Evolutionary conservation across 176 grass and related monocot species (phyloP).

Genomic region (Zizania latifolia): DNA sequence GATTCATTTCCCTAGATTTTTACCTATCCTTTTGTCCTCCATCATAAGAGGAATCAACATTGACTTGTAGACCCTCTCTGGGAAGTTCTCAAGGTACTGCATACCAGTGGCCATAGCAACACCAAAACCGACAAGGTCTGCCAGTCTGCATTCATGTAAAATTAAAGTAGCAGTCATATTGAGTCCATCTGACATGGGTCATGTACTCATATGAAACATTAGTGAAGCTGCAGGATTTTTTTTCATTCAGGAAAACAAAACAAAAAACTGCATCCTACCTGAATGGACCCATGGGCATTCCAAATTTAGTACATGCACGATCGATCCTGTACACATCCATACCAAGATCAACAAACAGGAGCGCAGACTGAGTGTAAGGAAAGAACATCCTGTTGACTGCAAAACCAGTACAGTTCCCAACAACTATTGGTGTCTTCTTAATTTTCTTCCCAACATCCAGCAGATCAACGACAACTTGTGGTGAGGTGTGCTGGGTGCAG

Average conservation of each 20-base stretch:
- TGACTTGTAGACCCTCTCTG: slow-evolving; percentile 50
- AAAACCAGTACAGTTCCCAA: slow-evolving; percentile 83
- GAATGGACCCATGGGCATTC: slow-evolving; percentile 97
- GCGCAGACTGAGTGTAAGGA: slow-evolving; percentile 70
- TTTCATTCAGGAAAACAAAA: neutral
- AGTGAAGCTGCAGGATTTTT: neutral
- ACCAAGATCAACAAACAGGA: slow-evolving; percentile 70
- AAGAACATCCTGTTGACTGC: slow-evolving; percentile 96
- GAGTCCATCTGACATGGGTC: neutral
- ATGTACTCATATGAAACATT: neutral
- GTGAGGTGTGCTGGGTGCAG: slow-evolving; percentile 52
- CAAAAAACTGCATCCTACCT: slow-evolving; percentile 43
- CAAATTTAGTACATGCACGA: slow-evolving; percentile 77
- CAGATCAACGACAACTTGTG: slow-evolving; percentile 78
- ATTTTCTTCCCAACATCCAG: slow-evolving; percentile 84
- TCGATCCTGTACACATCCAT: slow-evolving; percentile 90
- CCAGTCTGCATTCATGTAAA: slow-evolving; percentile 29
- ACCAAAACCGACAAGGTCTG: slow-evolving; percentile 54
- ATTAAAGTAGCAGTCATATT: neutral
- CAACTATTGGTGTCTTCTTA: slow-evolving; percentile 88
- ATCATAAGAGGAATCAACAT: slow-evolving; percentile 56
- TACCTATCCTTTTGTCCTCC: slow-evolving; percentile 58
- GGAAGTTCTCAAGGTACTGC: slow-evolving; percentile 51
- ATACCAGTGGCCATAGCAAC: slow-evolving; percentile 44
- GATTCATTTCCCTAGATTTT: neutral